These are phyloP conservation scores for Monosporascus sp. DNA, from an alignment of 2,329 filamentous ascomycete species.

Conservation along the genomic window DNA sequence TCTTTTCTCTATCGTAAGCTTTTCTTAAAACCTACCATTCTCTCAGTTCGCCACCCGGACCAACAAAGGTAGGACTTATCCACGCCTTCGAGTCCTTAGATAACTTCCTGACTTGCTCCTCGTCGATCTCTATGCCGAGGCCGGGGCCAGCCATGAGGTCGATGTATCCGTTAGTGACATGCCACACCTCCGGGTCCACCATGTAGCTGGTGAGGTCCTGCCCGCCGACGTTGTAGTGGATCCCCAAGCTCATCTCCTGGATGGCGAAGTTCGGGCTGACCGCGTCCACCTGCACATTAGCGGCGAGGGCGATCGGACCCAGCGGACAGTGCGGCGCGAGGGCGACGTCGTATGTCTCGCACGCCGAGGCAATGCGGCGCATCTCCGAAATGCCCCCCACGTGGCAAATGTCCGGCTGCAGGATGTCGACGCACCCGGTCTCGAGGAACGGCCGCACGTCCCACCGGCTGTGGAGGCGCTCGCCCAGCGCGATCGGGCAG, in stretches of 20 bases:
- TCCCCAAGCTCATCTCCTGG: constrained; percentile 73
- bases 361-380: constrained; percentile 63
- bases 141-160: constrained; percentile 54
- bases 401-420: constrained; percentile 70
- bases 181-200: constrained; percentile 59
- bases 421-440: constrained; percentile 60
- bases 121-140: constrained; percentile 66
- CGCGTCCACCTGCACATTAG: constrained; percentile 62
- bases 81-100: constrained; percentile 57
- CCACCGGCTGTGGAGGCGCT: constrained; percentile 67
- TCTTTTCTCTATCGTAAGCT: too few relatives aligned
- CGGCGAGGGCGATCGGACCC: constrained; percentile 68
- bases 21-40: constrained; percentile 52
- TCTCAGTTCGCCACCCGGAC: constrained; percentile 59
- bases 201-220: constrained; percentile 63
- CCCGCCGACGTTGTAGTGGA: constrained; percentile 69
- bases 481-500: constrained; percentile 66
- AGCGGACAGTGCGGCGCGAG: constrained; percentile 70
- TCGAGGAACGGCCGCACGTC: constrained; percentile 69
- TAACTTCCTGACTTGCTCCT: constrained; percentile 58
- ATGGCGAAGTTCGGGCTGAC: constrained; percentile 62
- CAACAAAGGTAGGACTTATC: constrained; percentile 61
- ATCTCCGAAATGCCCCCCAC: constrained; percentile 69
- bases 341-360: constrained; percentile 68
- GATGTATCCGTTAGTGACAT: constrained; percentile 62